Percentiles rank a stretch among this genome's conserved stretches.
phyloP scores from a whole-genome alignment of 257 asterid species.

The Capsicum rhomboideum region DNA sequence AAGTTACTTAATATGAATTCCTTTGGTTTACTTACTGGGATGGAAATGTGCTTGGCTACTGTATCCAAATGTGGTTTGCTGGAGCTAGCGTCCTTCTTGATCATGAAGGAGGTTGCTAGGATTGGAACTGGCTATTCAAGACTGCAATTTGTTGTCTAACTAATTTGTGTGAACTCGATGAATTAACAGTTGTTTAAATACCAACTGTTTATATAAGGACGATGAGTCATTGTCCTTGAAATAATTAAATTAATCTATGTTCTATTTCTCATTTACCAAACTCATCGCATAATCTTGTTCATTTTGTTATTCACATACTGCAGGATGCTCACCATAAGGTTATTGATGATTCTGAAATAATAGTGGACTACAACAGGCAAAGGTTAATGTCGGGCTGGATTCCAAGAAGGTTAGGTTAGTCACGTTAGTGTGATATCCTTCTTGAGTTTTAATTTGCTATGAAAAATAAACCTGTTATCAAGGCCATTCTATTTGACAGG shows the following conservation, averaged over 20 bases:
- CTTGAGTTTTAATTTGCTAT: not conserved
- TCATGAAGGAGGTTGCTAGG: not conserved
- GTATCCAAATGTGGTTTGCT: not conserved
- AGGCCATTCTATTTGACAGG: slow-evolving; percentile 34
- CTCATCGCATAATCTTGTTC: slow-evolving; percentile 1
- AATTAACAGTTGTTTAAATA: not conserved
- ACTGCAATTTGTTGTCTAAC: not conserved
- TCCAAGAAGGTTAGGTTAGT: slow-evolving; percentile 89
- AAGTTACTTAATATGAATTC: not conserved
- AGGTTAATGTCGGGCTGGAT: slow-evolving; percentile 99
- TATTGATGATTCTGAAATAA: slow-evolving; percentile 82
- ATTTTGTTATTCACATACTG: not conserved
- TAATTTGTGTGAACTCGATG: not conserved
- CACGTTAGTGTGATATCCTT: not conserved
- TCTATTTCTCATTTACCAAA: slow-evolving; percentile 1
- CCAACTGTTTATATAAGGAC: not conserved
- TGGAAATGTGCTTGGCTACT: not conserved
- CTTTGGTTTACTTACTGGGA: not conserved
- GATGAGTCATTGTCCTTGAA: not conserved
- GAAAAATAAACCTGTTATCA: slow-evolving; percentile 1
- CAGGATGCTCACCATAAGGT: slow-evolving; percentile 82
- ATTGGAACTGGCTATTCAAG: not conserved
- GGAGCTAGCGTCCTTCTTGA: not conserved
- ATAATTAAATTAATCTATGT: not conserved
- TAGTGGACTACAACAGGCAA: slow-evolving; percentile 91